Base-by-base conservation (phyloP, 148 eudicot genomes). In the Cornus kousa region DNA sequence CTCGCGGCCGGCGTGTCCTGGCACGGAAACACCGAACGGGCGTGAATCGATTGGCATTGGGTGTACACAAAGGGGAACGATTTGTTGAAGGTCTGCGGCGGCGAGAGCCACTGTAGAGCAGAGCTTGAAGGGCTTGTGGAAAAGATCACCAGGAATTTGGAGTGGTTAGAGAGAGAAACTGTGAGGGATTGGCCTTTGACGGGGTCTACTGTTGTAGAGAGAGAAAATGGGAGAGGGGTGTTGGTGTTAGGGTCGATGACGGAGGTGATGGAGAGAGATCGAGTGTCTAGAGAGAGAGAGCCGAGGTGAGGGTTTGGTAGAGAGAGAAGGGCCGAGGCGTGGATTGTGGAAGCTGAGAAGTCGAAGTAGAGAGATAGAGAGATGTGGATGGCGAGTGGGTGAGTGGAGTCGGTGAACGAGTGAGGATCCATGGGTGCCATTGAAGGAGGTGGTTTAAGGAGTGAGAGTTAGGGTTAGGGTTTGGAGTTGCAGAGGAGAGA, bases 1-100 rank as follows among this genome's bases (percentile, higher is more conserved):
- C 99, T 82, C 1, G 93, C 94, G 2, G 97, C 95, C 4, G 99
- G 99, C 3, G 99, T 95, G 76, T 95, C 99, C 81, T 95, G 99
- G 72, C 97, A 93, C 0, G 99, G 99, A 68, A 96, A 96, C 22
- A 96, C 79, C 1, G 97, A 87, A 48, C 99, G 78, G 2, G 98
- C 97, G 68, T 96, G 99, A 53, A 96, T 93, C 1, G 99, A 75
- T 83, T 96, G 99, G 68, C 99, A 96, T 73, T 96, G 99, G 3
- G 99, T 93, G 71, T 93, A 96, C 11, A 93, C 97, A 78, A 89
- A 96, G 40, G 98, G 97, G 43, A 66, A 77, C 13, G 83, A 71
- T 72, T 93, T 93, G 31, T 86, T 89, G n/a, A 82, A 88, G 0
- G 99, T 96, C 75, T 96, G 99, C 0, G 92, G 89, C 1, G 98